Evolutionary conservation across 106 monocot genomes (phyloP).

Genomic region (Dendrobium chrysotoxum): DNA sequence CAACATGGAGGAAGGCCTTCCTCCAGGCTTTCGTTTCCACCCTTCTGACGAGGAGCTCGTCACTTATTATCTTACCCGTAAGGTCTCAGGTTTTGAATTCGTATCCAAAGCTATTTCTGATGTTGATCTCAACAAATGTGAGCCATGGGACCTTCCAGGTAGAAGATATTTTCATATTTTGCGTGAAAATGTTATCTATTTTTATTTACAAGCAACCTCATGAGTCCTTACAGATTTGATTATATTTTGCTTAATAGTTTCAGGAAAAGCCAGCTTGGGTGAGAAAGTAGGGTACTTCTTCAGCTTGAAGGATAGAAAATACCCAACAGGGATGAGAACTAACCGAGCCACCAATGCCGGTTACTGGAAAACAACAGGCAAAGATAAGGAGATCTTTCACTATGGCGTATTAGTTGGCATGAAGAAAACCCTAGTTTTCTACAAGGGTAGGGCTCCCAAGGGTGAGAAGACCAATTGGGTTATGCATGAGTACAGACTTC

Average conservation of each 20-base stretch:
- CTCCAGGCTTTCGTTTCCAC: constrained; percentile 74
- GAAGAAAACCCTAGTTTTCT: constrained; percentile 90
- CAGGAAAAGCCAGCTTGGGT: constrained; percentile 65
- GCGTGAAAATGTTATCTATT: too few species aligned
- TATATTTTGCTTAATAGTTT: not conserved
- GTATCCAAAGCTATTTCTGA: constrained; percentile 42
- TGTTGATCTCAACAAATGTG: constrained; percentile 76
- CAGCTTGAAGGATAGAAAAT: constrained; percentile 72
- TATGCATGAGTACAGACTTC: constrained; percentile 75
- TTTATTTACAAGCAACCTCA: too few species aligned
- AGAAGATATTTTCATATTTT: too few species aligned
- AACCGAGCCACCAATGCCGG: constrained; percentile 67
- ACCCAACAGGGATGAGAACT: constrained; percentile 64
- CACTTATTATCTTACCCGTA: constrained; percentile 58
- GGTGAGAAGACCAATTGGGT: constrained; percentile 85
- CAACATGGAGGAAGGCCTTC: constrained; percentile 33
- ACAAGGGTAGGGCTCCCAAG: constrained; percentile 74
- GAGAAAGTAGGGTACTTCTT: constrained; percentile 86
- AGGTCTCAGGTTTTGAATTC: constrained; percentile 51
- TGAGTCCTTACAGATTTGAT: too few species aligned
- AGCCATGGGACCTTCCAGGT: constrained; percentile 85
- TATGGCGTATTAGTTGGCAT: constrained; percentile 44
- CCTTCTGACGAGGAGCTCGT: constrained; percentile 76
- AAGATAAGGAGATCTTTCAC: constrained; percentile 76
- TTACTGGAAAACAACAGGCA: constrained; percentile 81